Percentiles rank a stretch among this genome's conserved stretches.
Conservation (phyloP, 257 asterid species). For the Ajuga chamaepitys region DNA sequence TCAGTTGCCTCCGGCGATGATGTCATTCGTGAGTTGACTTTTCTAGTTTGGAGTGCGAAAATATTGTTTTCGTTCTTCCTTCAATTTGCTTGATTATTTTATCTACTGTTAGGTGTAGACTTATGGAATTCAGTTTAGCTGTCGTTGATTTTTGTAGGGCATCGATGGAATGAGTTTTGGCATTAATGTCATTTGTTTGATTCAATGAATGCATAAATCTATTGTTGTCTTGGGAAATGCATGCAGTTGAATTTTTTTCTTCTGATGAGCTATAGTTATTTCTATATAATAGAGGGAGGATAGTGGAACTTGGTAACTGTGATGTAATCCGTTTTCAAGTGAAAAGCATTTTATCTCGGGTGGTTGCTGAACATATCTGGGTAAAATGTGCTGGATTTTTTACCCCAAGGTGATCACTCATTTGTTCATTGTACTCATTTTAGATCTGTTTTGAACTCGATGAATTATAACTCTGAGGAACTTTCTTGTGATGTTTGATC, state of each 20-base stretch:
- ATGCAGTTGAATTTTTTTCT: background rate
- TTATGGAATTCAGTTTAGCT: background rate
- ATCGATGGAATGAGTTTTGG: background rate
- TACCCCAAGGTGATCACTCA: background rate
- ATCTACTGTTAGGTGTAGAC: background rate
- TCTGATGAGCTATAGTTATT: background rate
- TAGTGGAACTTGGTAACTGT: background rate
- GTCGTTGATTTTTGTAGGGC: background rate
- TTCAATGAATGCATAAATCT: background rate
- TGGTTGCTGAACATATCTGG: conserved; percentile 7
- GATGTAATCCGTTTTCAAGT: conserved; percentile 7
- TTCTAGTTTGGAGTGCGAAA: background rate
- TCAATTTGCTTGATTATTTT: background rate
- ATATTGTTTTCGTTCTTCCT: background rate
- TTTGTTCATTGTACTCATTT: background rate
- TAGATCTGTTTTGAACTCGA: conserved; percentile 2
- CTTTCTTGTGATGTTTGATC: background rate
- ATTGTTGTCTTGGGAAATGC: background rate
- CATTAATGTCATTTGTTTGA: background rate
- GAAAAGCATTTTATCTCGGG: background rate
- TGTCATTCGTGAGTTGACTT: conserved; percentile 10
- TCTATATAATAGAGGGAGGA: background rate
- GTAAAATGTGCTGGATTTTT: conserved; percentile 2
- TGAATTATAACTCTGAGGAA: background rate
- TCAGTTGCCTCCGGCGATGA: conserved; percentile 25